Evolutionary conservation across 805 yeast genomes (phyloP).

Genomic region (Wickerhamomyces subpelliculosus): DNA sequence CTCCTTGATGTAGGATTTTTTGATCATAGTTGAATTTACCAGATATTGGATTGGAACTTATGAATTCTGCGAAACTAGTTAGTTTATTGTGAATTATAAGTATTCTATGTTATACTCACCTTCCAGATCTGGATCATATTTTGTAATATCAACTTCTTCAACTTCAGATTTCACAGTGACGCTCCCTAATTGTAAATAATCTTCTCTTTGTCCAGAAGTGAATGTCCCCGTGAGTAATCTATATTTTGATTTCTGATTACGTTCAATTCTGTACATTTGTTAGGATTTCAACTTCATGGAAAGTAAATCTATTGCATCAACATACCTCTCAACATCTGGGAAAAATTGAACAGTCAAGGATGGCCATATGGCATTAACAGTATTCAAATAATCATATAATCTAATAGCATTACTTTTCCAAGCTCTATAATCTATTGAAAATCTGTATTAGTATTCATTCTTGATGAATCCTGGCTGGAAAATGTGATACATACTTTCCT

Average conservation of each 20-base stretch:
- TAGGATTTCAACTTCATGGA: background rate
- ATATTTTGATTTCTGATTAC: slow-evolving; percentile 21
- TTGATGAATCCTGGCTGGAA: no score
- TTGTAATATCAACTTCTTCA: slow-evolving; percentile 20
- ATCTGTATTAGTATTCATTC: background rate
- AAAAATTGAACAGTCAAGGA: slow-evolving; percentile 66
- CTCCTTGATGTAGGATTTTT: slow-evolving; percentile 61
- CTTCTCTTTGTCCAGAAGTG: slow-evolving; percentile 52
- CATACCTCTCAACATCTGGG: slow-evolving; percentile 33
- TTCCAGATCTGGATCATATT: slow-evolving; percentile 29
- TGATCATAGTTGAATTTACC: slow-evolving; percentile 41
- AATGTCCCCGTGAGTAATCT: slow-evolving; percentile 56
- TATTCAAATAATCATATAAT: slow-evolving; percentile 66
- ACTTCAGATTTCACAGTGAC: slow-evolving; percentile 19
- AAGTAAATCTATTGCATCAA: slow-evolving; percentile 7
- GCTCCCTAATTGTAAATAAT: slow-evolving; percentile 35
- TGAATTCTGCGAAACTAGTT: slow-evolving; percentile 18
- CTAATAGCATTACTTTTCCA: slow-evolving; percentile 84
- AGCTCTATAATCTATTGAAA: slow-evolving; percentile 22
- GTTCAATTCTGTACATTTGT: background rate
- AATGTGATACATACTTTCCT: slow-evolving; percentile 4
- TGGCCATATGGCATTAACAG: slow-evolving; percentile 64
- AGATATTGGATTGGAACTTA: slow-evolving; percentile 22
- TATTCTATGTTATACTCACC: slow-evolving; percentile 19
- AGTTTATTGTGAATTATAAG: background rate